Evolutionary conservation across 129 eudicot genomes (phyloP), one percentile per base, ranked within the genome.

Genomic region (Lonicera japonica): DNA sequence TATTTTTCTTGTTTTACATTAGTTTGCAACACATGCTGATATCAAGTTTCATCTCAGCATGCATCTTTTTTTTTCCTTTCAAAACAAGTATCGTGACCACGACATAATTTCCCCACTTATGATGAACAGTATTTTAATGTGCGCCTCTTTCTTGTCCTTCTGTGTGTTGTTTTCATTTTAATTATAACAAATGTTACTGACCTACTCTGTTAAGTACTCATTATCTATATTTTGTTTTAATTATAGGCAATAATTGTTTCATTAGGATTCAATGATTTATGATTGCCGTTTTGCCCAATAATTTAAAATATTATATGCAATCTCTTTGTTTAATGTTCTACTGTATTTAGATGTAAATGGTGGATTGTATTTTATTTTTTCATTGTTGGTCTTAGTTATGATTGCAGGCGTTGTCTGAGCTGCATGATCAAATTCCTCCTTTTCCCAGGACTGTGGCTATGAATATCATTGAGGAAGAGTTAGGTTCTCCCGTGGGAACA

Each of bases 381-480:
- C 41, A 52, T 73, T 64, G 57, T 38, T 61, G 47, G 47, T 73
- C 71, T 69, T 69, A 75, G 82, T 67, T 54, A 58, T 72, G 64
- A 71, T 75, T 80, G 81, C 83, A 94, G 99, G 99, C 96, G 12
- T 67, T 94, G 60, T 80, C 92, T 53, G 99, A 79, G 83, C 88
- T 94, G 62, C 95, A 94, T 70, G 99, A 94, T 74, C 96, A 83
- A 77, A 81, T 88, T 58, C 99, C 96, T 61, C 96, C 99, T 61
- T 94, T 94, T 45, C 94, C 96, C 61, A 79, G 83, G 65, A 67
- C 66, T 58, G 63, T 73, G 66, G 96, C 99, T 39, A 88, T 94
- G 87, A 73, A 88, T 79, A 94, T 94, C 65, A 76, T 94, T 29
- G 96, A 94, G 77, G 96, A 88, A 71, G 99, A 94, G 61, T 54